These are phyloP conservation scores for Claviceps africana DNA, from an alignment of 2,329 filamentous ascomycete genomes.

Conservation along the genomic window DNA sequence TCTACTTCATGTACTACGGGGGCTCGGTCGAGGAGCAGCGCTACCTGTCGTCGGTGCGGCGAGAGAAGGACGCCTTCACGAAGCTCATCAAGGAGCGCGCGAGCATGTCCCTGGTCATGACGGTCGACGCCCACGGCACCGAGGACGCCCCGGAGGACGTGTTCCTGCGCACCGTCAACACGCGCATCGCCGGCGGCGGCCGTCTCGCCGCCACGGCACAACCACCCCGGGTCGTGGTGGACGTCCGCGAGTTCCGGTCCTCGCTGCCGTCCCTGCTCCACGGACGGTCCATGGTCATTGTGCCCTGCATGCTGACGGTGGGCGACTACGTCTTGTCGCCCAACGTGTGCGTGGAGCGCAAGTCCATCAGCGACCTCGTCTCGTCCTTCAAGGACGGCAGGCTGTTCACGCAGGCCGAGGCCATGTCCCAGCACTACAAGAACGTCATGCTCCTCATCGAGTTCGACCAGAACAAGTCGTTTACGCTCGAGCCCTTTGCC, in stretches of 20 bases:
- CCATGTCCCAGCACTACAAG: constrained; percentile 90
- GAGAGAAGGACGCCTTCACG: constrained; percentile 93
- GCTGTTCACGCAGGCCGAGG: constrained; percentile 80
- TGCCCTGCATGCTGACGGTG: constrained; percentile 91
- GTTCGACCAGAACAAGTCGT: constrained; percentile 94
- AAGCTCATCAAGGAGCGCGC: constrained; percentile 88
- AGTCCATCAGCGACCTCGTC: constrained; percentile 83
- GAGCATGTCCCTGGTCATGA: constrained; percentile 81
- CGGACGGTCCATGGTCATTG: constrained; percentile 72
- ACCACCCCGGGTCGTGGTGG: constrained; percentile 82
- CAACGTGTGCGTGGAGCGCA: constrained; percentile 84
- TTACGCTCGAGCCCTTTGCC: constrained; percentile 75
- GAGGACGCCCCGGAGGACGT: constrained; percentile 81
- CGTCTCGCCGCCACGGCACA: constrained; percentile 69
- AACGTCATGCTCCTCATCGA: constrained; percentile 86
- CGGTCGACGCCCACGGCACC: constrained; percentile 50
- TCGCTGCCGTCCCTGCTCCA: constrained; percentile 84
- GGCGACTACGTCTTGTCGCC: constrained; percentile 92
- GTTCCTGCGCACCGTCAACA: constrained; percentile 91
- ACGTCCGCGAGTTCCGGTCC: constrained; percentile 91
- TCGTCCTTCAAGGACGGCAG: constrained; percentile 84
- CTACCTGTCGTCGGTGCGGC: constrained; percentile 76
- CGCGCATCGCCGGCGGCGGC: constrained; percentile 86
- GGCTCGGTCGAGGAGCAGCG: constrained; percentile 91
- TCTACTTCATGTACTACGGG: constrained; percentile 95